Evolutionary conservation across 306 rosid species (phyloP).

Genomic region (Dicorynia guianensis): DNA sequence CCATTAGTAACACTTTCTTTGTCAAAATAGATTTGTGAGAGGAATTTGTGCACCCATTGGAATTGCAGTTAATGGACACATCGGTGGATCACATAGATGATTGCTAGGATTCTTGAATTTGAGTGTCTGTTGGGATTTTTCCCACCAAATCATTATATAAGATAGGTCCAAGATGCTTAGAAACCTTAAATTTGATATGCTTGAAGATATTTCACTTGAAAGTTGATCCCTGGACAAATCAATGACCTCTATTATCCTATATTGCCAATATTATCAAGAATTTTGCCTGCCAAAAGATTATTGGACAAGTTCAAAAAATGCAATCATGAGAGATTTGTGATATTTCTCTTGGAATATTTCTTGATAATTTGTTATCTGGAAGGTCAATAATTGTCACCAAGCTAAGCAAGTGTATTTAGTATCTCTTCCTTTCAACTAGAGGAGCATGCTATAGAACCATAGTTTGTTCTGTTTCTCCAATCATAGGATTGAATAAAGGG

Average conservation of each 20-base stretch:
- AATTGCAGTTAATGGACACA: not conserved
- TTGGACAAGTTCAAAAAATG: not conserved
- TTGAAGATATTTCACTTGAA: constrained; percentile 36
- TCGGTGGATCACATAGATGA: constrained; percentile 13
- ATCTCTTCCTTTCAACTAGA: no score
- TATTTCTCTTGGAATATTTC: no score
- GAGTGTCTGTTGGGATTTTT: constrained; percentile 21
- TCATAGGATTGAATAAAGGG: no score
- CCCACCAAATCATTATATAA: constrained; percentile 19
- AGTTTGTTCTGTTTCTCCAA: no score
- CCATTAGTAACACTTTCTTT: not conserved
- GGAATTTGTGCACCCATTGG: no score
- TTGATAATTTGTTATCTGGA: no score
- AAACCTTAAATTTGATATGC: constrained; percentile 7
- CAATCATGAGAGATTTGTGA: no score
- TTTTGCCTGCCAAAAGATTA: no score
- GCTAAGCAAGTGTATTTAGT: no score
- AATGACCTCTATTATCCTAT: constrained; percentile 58
- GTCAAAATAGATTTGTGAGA: no score
- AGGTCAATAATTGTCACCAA: no score
- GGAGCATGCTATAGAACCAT: no score
- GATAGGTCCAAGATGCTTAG: constrained; percentile 34
- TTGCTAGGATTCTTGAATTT: constrained; percentile 32
- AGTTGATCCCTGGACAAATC: constrained; percentile 78
- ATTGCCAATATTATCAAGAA: constrained; percentile 37